A percentile compares a stretch with the other conserved stretches of the same genome.
Evolutionary conservation across 768 basidiomycete species (phyloP).

Genomic region (Cubamyces sp.): DNA sequence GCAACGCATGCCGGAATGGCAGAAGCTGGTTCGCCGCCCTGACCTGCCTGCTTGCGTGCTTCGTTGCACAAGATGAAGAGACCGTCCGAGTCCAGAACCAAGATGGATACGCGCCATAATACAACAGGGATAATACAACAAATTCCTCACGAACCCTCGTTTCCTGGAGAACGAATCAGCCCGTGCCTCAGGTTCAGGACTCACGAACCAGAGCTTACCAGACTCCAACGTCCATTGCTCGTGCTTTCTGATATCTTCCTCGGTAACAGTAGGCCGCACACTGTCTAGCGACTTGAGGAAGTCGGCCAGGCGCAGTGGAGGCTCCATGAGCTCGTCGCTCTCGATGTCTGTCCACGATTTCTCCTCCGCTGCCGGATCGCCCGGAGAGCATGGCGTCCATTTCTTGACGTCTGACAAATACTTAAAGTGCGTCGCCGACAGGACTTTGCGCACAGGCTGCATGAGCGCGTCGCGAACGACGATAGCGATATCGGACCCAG

Average conservation of each 20-base stretch:
- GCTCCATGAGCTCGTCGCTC: slow-evolving; percentile 89
- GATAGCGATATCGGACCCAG: slow-evolving; percentile 94
- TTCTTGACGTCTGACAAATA: slow-evolving; percentile 50
- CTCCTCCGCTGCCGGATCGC: slow-evolving; percentile 83
- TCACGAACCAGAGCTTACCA: slow-evolving; percentile 48
- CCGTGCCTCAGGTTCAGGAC: background rate
- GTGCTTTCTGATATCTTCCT: slow-evolving; percentile 83
- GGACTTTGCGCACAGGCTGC: slow-evolving; percentile 97
- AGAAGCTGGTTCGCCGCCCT: background rate
- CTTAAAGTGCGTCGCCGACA: slow-evolving; percentile 95
- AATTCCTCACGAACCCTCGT: slow-evolving; percentile 30
- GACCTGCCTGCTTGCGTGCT: background rate
- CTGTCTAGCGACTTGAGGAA: slow-evolving; percentile 81
- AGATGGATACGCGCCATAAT: slow-evolving; percentile 19
- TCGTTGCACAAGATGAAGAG: background rate
- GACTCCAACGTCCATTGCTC: slow-evolving; percentile 86
- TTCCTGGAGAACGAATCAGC: slow-evolving; percentile 22
- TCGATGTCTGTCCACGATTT: slow-evolving; percentile 89
- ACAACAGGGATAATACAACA: slow-evolving; percentile 22
- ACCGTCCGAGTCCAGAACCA: slow-evolving; percentile 10
- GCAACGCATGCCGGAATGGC: slow-evolving; percentile 8
- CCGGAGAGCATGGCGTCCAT: slow-evolving; percentile 97
- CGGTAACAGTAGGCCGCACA: slow-evolving; percentile 87
- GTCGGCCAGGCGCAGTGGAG: slow-evolving; percentile 74
- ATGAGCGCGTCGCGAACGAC: slow-evolving; percentile 96